Base-by-base conservation (phyloP, 306 rosid species). In the Cicer pinnatifidum region DNA sequence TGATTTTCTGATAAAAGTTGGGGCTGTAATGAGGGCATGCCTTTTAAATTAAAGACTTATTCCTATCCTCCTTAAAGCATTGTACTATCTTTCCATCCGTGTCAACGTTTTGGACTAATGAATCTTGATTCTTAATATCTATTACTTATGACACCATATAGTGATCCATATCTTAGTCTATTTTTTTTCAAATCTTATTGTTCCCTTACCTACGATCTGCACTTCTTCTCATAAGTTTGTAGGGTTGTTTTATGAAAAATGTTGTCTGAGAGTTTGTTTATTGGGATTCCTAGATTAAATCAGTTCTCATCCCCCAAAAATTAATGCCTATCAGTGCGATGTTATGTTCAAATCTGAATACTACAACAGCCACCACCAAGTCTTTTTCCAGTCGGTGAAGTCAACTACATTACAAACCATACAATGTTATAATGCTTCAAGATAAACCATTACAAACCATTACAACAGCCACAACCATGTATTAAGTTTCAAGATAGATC, bases 1-100 rank as follows among this genome's bases (percentile, higher is more conserved):
- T 56, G 74, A 67, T 75, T 47, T 69, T 54, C 9, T 9, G 58
- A 60, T 77, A 39, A 13, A 72, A 60, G 80, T 28, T 60, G 28
- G 52, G 40, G 51, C 60, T 11, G 53, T 48, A 45, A 52, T 9
- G 15, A 50, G 75, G 53, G 23, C 77, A 38, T 39, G 7, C 61
- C 52, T 69, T 51, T 41, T 33, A 60, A 15, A 63, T 67, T 40
- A 47, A 54, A 48, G 38, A 11, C 39, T 28, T 7, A 33, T 66
- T 74, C 8, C 51, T 63, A 17, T 46, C 23, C 35, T n/a, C 50
- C 11, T 63, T 16, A 62, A 51, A 81, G 12, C 37, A 45, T 64
- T 54, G 8, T 40, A 33, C 33, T 52, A 46, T 38, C 7, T 1
- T 53, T 45, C 43, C 16, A 37, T 72, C 9, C 65, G 71, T 54